Evolutionary conservation across 257 asterid species (phyloP), one percentile per base, ranked within the genome.

Genomic region (Henckelia pumila): DNA sequence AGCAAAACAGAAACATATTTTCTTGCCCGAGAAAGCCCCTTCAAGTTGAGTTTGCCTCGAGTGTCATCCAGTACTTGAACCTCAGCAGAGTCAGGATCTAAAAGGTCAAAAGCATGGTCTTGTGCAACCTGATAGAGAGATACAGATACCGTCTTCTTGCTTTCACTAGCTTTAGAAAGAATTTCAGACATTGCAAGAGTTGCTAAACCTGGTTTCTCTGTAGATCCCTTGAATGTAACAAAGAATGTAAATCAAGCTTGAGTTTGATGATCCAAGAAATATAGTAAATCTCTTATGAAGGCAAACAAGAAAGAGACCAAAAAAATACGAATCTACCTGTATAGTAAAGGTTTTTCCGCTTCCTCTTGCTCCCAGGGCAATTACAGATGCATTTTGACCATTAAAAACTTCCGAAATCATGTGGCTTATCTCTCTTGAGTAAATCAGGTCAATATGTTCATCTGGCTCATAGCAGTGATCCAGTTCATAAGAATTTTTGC

Each of bases 291-390:
- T 61, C 25, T 26, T n/a, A 19, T 8, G n/a, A 25, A 24, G 9
- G 64, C 25, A 17, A 60, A 57, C 21, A 25, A 24, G 49, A 20
- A 37, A 26, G 60, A 44, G 19, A 74, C 40, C 47, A 49, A 61
- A 59, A 59, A 2, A 59, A 59, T 25, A 62, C 59, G 2, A 61
- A 92, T 35, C 47, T 35, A 40, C 96, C 94, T 86, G 92, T 59
- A 86, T 77, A 20, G 82, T 80, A 60, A 10, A 73, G 13, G 98
- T 88, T 74, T 93, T 93, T 20, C 97, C 97, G 78, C 97, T 89
- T 71, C 95, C 92, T 72, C 82, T 85, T 32, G 97, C 95, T 32
- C 98, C 98, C 73, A 86, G 71, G 11, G 94, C 98, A 78, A 93
- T 67, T 50, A 89, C 52, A 0, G 96, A 79, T 75, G 87, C 88